Percentiles rank a stretch among this genome's conserved stretches.
phyloP scores from a whole-genome alignment of 805 yeast species.

The Lachancea dasiensis region DNA sequence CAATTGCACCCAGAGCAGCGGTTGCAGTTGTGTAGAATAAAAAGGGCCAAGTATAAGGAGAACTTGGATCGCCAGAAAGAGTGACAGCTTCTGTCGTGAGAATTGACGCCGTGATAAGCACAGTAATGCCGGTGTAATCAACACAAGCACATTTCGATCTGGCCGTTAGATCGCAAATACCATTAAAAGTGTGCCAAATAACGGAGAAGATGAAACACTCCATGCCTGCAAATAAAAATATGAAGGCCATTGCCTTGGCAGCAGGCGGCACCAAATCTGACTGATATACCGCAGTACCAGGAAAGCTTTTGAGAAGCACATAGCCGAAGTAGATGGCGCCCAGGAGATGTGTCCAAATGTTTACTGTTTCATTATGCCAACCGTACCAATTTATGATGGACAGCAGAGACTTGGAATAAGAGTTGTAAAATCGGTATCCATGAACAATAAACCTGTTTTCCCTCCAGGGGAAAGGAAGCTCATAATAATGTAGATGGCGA shows the following conservation, averaged over 20 bases:
- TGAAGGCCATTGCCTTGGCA: constrained; percentile 41
- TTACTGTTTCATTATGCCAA: constrained; percentile 81
- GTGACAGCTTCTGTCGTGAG: constrained; percentile 80
- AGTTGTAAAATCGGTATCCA: constrained; percentile 79
- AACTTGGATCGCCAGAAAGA: constrained; percentile 42
- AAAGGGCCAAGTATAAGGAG: constrained; percentile 20
- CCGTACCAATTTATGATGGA: constrained; percentile 46
- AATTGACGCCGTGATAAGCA: constrained; percentile 83
- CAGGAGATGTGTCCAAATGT: constrained; percentile 86
- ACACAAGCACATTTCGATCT: constrained; percentile 83
- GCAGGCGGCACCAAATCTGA: constrained; percentile 38
- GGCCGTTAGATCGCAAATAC: constrained; percentile 56
- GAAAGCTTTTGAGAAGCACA: constrained; percentile 55
- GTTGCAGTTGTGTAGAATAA: constrained; percentile 53
- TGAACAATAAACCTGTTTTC: constrained; percentile 79
- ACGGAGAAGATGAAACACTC: constrained; percentile 75
- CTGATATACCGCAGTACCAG: constrained; percentile 47
- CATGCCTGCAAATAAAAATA: constrained; percentile 66
- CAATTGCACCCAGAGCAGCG: constrained; percentile 58
- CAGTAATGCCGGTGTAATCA: constrained; percentile 91
- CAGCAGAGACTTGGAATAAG: constrained; percentile 51
- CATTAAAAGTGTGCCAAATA: constrained; percentile 87
- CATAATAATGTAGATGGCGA: constrained; percentile 68
- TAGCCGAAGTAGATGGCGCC: constrained; percentile 60
- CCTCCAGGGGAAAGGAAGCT: constrained; percentile 88